Evolutionary conservation across 2,329 filamentous ascomycete species (phyloP), one percentile per base, ranked within the genome.

Genomic region (Drechslera avenae): DNA sequence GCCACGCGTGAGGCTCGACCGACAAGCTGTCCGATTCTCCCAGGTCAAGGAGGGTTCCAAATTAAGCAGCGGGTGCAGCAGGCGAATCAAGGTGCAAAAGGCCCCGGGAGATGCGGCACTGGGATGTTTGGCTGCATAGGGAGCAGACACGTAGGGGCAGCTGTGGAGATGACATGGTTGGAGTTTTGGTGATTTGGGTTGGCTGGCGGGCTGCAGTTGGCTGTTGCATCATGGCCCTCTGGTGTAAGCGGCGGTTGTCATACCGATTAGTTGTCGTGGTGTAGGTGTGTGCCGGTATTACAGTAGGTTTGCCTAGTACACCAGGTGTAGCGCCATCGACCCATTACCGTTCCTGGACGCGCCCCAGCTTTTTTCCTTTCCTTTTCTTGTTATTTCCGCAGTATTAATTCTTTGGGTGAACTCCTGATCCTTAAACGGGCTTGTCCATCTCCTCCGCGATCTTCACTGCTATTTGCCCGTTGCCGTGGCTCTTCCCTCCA

Each of bases 31-130:
- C 39, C 32, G 39, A 44, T 39, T 16, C 8, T 13, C 14, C 19
- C 2, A 32, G 31, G 17, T 26, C 17, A 45, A 35, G 33, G 23
- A 34, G 7, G 21, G 26, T 31, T 31, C 37, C 48, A 46, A 39
- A 57, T 54, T 47, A 52, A 46, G 54, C 56, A 43, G 39, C 32
- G n/a, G 12, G 18, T 13, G 19, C 37, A 10, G 17, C 45, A 16
- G 44, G 37, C 54, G 54, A 62, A 57, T 59, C 23, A 21, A 46
- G 18, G 16, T 28, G 21, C 14, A 36, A 42, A 56, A 46, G 39
- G 39, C n/a, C 41, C 26, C 17, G 12, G n/a, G 43, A 35, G 52
- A 52, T 50, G 52, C 48, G 46, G 51, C 49, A 46, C 50, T 35
- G 49, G 50, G 51, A 35, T 44, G 30, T 18, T 28, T 35, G 14